Evolutionary conservation across 257 asterid genomes (phyloP), one percentile per base, ranked within the genome.

Genomic region (Solanum lycopersicoides): DNA sequence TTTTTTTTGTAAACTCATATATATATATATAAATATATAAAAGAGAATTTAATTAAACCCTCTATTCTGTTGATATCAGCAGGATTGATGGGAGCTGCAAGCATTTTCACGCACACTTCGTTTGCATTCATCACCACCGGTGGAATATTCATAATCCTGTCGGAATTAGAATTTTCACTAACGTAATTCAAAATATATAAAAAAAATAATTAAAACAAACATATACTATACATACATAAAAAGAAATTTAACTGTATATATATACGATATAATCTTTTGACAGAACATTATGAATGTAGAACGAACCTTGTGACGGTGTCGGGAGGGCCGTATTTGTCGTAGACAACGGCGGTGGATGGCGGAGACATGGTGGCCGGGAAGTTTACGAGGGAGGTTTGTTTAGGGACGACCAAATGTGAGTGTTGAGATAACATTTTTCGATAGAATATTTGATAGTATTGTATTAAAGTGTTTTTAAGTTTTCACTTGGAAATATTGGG

Each of bases 1-100:
- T 1, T 45, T 47, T 47, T 12, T 47, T 45, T 10, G 0, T 4
- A 13, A 15, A 47, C 18, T 13, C 3, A 45, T n/a, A n/a, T n/a
- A n/a, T 47, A 13, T 47, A 45, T 1, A 45, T 45, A 12, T 45
- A 45, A 3, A 44, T 12, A 12, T 44, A 3, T 44, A 44, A 44
- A 44, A 45, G 53, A 45, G 53, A 45, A 45, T 45, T 28, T 13
- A 13, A 13, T 13, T 5, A 2, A 45, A 50, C 99, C 99, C 91
- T 97, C 93, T 69, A 95, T 97, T 86, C 98, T 91, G 87, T 97
- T 97, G 82, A 97, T 93, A 87, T 97, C 99, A 34, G 99, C 96
- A 56, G 99, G 99, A 76, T 97, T 97, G 83, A 97, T 94, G 2
- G 99, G 99, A 85, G 98, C 92, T 28, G 99, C 98, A 34, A 97